Conservation (phyloP, 768 basidiomycete species). For the Suillus ampliporus region DNA sequence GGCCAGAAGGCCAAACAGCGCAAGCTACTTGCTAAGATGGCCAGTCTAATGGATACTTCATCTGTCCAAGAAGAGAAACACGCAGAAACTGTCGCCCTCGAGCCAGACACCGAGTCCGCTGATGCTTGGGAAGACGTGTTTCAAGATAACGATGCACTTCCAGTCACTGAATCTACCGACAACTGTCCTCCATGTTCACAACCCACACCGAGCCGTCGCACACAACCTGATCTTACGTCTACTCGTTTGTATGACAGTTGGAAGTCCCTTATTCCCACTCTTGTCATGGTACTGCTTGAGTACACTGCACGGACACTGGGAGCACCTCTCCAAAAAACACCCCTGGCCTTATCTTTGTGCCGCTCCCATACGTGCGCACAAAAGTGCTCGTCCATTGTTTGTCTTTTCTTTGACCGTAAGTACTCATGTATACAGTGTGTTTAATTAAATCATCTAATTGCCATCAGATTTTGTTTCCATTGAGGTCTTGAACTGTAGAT, state of each 20-base stretch:
- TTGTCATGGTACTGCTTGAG: not conserved
- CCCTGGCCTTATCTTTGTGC: too few species aligned
- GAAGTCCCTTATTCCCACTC: slow-evolving; percentile 10
- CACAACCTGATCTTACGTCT: slow-evolving; percentile 4
- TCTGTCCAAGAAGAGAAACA: not conserved
- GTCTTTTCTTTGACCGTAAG: too few species aligned
- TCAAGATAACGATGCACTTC: too few species aligned
- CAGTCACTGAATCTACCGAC: not conserved
- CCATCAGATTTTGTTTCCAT: slow-evolving; percentile 26
- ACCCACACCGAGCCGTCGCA: not conserved
- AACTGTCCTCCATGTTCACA: not conserved
- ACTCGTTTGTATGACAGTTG: slow-evolving; percentile 4
- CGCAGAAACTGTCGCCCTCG: not conserved
- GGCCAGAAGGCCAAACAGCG: not conserved
- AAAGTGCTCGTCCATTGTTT: too few species aligned
- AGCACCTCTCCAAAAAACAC: not conserved
- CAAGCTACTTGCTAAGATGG: not conserved
- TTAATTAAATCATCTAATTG: too few species aligned
- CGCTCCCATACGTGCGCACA: too few species aligned
- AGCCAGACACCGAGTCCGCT: not conserved
- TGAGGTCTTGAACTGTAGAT: slow-evolving; percentile 24
- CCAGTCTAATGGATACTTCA: not conserved
- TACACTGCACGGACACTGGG: slow-evolving; percentile 5
- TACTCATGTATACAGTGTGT: too few species aligned
- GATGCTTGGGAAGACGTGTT: not conserved